phyloP scores from a whole-genome alignment of 108 stramenopile species.

The Nannochloropsis gaditana region DNA sequence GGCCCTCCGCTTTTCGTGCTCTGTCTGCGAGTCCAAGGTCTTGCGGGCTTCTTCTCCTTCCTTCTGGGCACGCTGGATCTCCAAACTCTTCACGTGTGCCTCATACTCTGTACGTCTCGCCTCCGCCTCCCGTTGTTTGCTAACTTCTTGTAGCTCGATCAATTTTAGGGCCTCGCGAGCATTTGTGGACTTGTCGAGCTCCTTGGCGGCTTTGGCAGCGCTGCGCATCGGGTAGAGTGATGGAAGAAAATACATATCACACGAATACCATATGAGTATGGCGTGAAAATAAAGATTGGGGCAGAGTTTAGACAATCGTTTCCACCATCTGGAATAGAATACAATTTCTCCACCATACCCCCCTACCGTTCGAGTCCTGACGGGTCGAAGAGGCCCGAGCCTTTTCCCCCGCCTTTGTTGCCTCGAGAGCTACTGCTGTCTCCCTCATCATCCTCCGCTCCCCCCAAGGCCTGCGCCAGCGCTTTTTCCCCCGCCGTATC shows the following conservation, averaged over 20 bases:
- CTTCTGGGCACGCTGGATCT: conserved; percentile 77
- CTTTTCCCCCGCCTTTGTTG: conserved; percentile 25
- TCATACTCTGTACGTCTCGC: conserved; percentile 77
- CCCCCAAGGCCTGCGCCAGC: conserved; percentile 29
- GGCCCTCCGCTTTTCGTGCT: conserved; percentile 77
- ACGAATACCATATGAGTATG: too few relatives aligned
- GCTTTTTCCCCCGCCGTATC: conserved; percentile 43
- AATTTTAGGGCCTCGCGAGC: conserved; percentile 72
- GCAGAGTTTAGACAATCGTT: too few relatives aligned
- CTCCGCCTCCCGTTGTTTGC: conserved; percentile 72
- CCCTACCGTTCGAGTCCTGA: conserved; percentile 41
- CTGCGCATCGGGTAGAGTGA: conserved; percentile 13
- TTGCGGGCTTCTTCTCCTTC: conserved; percentile 89
- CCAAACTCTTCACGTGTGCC: conserved; percentile 75
- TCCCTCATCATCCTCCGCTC: conserved; percentile 11
- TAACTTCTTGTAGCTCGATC: conserved; percentile 85
- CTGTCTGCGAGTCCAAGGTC: conserved; percentile 83
- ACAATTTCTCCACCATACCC: too few relatives aligned
- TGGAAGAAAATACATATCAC: background rate
- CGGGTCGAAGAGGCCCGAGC: conserved; percentile 39
- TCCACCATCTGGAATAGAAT: too few relatives aligned
- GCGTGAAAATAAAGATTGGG: too few relatives aligned
- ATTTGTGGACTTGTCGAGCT: conserved; percentile 46
- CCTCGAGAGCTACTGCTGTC: conserved; percentile 13
- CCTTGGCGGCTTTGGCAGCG: conserved; percentile 51